Conservation (phyloP, 768 basidiomycete species). For the Candolleomyces efflorescens region DNA sequence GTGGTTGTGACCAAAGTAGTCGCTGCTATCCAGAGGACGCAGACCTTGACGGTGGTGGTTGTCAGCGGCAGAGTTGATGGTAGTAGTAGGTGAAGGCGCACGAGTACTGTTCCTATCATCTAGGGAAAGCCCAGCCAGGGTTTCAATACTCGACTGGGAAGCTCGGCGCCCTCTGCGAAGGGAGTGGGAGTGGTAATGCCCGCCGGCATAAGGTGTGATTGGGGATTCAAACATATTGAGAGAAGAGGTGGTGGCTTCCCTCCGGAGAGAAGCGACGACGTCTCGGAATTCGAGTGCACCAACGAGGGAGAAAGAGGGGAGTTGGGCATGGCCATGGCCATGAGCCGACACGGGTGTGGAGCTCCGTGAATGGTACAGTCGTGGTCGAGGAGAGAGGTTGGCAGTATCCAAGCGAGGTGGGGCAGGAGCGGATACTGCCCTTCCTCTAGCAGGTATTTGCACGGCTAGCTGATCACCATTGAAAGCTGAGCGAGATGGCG, state of each 20-base stretch:
- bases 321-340: conserved; percentile 41
- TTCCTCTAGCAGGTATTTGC: conserved; percentile 31
- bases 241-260: conserved; percentile 57
- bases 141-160: conserved; percentile 6
- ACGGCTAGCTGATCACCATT: conserved; percentile 22
- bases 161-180: conserved; percentile 6
- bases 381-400: conserved; percentile 35
- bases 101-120: conserved; percentile 1
- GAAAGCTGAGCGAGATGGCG: conserved; percentile 9
- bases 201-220: conserved; percentile 67
- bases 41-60: conserved; percentile 21
- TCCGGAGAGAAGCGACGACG: conserved; percentile 76
- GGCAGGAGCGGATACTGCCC: conserved; percentile 35
- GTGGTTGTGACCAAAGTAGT: conserved; percentile 12
- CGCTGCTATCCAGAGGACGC: conserved; percentile 10
- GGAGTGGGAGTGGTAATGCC: conserved; percentile 57
- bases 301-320: conserved; percentile 87
- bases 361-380: conserved; percentile 30
- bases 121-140: not conserved
- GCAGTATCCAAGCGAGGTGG: conserved; percentile 34
- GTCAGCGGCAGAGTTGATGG: conserved; percentile 17
- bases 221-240: conserved; percentile 64
- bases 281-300: conserved; percentile 96
- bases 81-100: conserved; percentile 10
- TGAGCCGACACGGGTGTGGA: conserved; percentile 26